Conservation (phyloP, 2,329 filamentous ascomycete genomes). For the Penicillium sp. region DNA sequence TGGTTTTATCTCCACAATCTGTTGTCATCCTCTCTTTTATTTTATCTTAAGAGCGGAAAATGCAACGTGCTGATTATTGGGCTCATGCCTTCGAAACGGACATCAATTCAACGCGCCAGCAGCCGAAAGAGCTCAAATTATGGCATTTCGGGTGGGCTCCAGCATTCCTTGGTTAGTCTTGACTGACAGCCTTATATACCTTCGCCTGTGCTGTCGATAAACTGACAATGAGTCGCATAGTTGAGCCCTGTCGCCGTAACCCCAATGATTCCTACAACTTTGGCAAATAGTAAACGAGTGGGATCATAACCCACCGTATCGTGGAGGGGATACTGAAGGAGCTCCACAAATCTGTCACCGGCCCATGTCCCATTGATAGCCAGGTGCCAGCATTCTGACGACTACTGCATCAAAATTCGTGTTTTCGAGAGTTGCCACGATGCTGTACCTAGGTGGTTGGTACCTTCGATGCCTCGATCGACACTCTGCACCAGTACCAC, state of each 20-base stretch:
- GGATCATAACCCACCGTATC: background rate
- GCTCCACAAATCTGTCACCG: background rate
- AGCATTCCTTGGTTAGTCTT: background rate
- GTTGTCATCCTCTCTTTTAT: background rate
- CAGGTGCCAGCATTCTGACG: background rate
- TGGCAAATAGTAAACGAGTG: constrained; percentile 56
- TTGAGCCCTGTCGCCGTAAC: constrained; percentile 38
- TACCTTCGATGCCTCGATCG: background rate
- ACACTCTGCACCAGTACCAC: background rate
- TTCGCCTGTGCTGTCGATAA: constrained; percentile 21
- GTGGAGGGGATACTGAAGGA: background rate
- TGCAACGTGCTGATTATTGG: fast-evolving
- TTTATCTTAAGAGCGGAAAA: background rate
- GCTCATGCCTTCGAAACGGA: background rate
- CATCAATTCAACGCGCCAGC: background rate
- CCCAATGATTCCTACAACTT: constrained; percentile 55
- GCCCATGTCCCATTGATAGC: background rate
- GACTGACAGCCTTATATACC: constrained; percentile 11
- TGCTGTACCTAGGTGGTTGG: background rate
- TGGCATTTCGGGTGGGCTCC: background rate
- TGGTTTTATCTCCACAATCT: background rate
- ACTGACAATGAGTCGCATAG: constrained; percentile 24
- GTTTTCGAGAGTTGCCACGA: background rate
- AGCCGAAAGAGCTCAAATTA: background rate
- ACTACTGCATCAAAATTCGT: background rate